Evolutionary conservation across 1,139 yeast genomes (phyloP).

Genomic region (Pichia sp.): DNA sequence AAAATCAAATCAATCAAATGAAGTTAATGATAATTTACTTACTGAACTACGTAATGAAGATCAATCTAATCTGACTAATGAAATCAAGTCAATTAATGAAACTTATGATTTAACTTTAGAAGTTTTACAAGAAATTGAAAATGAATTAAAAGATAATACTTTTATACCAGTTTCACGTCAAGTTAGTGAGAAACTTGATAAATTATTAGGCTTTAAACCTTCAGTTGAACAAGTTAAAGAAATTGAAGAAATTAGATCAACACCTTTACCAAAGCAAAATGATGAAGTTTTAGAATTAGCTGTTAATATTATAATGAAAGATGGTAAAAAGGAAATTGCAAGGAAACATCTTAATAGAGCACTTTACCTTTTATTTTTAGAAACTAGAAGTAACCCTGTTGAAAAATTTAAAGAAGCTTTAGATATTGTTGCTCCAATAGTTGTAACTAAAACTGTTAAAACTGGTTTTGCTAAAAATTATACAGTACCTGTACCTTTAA

Average conservation of each 20-base stretch:
- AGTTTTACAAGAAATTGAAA: slow-evolving; percentile 51
- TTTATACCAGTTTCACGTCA: slow-evolving; percentile 25
- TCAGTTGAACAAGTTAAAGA: slow-evolving; percentile 53
- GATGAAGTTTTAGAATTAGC: slow-evolving; percentile 74
- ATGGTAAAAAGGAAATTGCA: slow-evolving; percentile 83
- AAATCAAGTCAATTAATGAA: slow-evolving; percentile 33
- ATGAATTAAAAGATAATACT: slow-evolving; percentile 34
- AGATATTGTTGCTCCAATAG: slow-evolving; percentile 80
- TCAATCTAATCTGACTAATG: slow-evolving; percentile 16
- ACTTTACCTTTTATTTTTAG: slow-evolving; percentile 68
- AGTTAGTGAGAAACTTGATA: slow-evolving; percentile 20
- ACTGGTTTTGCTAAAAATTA: slow-evolving; percentile 82
- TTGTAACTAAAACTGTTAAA: slow-evolving; percentile 67
- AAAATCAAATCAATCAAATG: too few relatives aligned
- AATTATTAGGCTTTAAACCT: slow-evolving; percentile 43
- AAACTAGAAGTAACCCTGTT: slow-evolving; percentile 70
- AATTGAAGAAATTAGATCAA: slow-evolving; percentile 40
- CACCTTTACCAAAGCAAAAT: slow-evolving; percentile 52
- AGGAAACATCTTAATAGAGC: slow-evolving; percentile 70
- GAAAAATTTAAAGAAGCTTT: slow-evolving; percentile 63
- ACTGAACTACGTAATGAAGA: slow-evolving; percentile 17
- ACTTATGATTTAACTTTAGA: slow-evolving; percentile 63
- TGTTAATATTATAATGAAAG: slow-evolving; percentile 84
- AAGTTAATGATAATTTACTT: too few relatives aligned
- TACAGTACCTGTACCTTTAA: slow-evolving; percentile 77